A percentile compares a stretch with the other conserved stretches of the same genome.
These are phyloP conservation scores for Blastomyces silverae DNA, from an alignment of 2,329 filamentous ascomycete species.

Conservation along the genomic window DNA sequence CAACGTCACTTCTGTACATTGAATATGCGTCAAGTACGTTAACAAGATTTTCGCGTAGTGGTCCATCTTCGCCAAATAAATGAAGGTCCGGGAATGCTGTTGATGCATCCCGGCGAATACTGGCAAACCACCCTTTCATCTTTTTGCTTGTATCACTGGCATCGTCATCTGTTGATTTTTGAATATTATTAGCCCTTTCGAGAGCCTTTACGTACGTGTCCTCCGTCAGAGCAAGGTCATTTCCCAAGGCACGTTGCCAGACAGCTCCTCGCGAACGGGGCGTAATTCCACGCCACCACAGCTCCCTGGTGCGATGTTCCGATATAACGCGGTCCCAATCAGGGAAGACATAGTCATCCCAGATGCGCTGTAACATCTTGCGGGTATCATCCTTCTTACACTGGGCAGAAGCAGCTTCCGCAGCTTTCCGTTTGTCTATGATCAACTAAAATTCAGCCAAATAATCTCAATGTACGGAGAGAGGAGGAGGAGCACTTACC, in stretches of 20 bases:
- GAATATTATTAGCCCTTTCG: conserved; percentile 47
- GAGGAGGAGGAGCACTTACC: conserved; percentile 35
- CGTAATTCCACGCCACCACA: conserved; percentile 60
- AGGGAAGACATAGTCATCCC: conserved; percentile 55
- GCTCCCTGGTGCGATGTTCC: conserved; percentile 51
- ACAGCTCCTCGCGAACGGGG: conserved; percentile 51
- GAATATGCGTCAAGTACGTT: conserved; percentile 57
- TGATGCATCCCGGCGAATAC: conserved; percentile 49
- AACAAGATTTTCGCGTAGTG: conserved; percentile 50
- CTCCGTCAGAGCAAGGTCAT: conserved; percentile 52
- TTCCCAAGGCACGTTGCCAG: conserved; percentile 56
- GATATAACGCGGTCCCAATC: conserved; percentile 52
- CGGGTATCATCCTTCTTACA: conserved; percentile 48
- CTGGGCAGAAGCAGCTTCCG: conserved; percentile 43
- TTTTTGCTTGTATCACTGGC: conserved; percentile 39
- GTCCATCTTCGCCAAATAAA: conserved; percentile 50
- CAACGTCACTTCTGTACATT: conserved; percentile 57
- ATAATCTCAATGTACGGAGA: neutral
- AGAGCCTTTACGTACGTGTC: conserved; percentile 53
- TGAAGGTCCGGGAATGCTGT: conserved; percentile 53
- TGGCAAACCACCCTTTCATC: conserved; percentile 48
- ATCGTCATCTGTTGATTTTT: conserved; percentile 40
- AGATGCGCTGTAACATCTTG: conserved; percentile 52
- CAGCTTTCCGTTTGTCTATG: conserved; percentile 46
- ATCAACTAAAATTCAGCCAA: conserved; percentile 18